Conservation (phyloP, 257 asterid genomes). For the Solanum stenotomum region DNA sequence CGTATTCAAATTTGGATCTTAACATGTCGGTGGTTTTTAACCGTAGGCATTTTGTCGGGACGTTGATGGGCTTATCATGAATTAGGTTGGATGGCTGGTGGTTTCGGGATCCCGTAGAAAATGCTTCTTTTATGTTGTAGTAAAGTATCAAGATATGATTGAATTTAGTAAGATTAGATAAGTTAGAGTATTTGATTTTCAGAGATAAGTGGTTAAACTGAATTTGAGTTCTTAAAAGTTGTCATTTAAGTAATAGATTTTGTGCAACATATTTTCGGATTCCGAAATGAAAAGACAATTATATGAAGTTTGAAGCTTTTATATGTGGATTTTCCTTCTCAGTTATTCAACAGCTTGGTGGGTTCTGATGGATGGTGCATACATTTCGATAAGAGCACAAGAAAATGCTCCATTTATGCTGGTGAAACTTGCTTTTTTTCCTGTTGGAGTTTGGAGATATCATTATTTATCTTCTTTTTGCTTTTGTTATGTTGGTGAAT, state of each 20-base stretch:
- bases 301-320: not conserved
- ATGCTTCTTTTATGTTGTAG: not conserved
- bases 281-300: not conserved
- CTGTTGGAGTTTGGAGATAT: not conserved
- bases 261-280: not conserved
- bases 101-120: not conserved
- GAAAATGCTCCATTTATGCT: conserved; percentile 72
- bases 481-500: not conserved
- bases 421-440: conserved; percentile 28
- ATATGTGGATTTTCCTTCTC: conserved; percentile 1
- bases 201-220: not conserved
- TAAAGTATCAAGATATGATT: not conserved
- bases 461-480: not conserved
- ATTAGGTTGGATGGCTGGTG: not conserved
- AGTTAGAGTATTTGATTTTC: not conserved
- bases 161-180: not conserved
- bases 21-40: too few species aligned
- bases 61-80: not conserved
- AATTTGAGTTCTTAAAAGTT: not conserved
- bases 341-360: conserved; percentile 68
- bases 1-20: not conserved
- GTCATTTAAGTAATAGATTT: not conserved
- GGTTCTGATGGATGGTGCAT: conserved; percentile 96
- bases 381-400: conserved; percentile 68
- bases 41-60: not conserved